Conservation (phyloP, 805 yeast species). For the Jamesozyma piceae region DNA sequence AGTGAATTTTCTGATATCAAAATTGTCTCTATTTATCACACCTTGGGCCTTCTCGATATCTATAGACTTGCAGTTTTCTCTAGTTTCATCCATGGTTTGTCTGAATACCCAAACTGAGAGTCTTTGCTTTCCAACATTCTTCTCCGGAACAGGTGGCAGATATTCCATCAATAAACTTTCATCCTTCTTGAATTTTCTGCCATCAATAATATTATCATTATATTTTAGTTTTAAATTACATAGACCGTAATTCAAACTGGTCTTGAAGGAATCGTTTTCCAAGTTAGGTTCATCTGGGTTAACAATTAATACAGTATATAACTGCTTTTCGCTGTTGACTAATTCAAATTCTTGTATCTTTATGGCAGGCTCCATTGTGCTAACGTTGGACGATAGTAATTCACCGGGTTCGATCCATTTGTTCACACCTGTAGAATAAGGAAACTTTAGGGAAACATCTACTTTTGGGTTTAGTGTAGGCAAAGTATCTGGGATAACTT, state of each 20-base stretch:
- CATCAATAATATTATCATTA: slow-evolving; percentile 44
- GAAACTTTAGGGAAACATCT: slow-evolving; percentile 66
- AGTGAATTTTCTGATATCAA: slow-evolving; percentile 67
- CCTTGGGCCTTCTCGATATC: not conserved
- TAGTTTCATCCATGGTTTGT: slow-evolving; percentile 34
- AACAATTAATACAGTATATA: slow-evolving; percentile 71
- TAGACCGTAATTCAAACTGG: slow-evolving; percentile 71
- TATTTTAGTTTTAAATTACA: slow-evolving; percentile 52
- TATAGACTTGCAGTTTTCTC: not conserved
- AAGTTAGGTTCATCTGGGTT: slow-evolving; percentile 89
- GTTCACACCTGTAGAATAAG: slow-evolving; percentile 53
- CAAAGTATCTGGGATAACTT: slow-evolving; percentile 86
- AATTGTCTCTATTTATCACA: slow-evolving; percentile 37
- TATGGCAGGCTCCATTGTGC: slow-evolving; percentile 67
- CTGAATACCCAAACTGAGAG: slow-evolving; percentile 85
- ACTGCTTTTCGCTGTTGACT: slow-evolving; percentile 34
- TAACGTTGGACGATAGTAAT: slow-evolving; percentile 61
- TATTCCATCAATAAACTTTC: slow-evolving; percentile 46
- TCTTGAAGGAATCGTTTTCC: slow-evolving; percentile 53
- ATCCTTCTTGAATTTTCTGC: slow-evolving; percentile 30
- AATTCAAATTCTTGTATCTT: slow-evolving; percentile 63
- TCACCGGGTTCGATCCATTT: slow-evolving; percentile 76
- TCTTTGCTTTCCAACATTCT: slow-evolving; percentile 75
- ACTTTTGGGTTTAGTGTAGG: slow-evolving; percentile 79
- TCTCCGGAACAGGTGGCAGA: slow-evolving; percentile 80